Percentiles rank a stretch among this genome's conserved stretches.
These are phyloP conservation scores for Penstemon eatonii DNA, from an alignment of 257 asterid species.

Conservation along the genomic window DNA sequence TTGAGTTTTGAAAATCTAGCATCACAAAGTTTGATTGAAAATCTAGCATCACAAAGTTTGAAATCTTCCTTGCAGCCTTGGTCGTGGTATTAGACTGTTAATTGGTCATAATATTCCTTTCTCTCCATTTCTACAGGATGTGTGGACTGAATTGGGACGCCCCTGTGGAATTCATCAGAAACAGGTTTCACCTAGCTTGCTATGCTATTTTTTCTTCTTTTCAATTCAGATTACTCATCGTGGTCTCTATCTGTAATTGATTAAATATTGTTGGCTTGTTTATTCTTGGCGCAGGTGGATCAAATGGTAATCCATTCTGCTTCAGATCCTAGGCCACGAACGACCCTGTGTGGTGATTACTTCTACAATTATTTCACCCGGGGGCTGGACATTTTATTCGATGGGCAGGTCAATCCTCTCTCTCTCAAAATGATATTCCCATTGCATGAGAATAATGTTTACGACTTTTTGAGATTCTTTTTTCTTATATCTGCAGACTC, in stretches of 20 bases:
- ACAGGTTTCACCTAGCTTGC: slow-evolving; percentile 44
- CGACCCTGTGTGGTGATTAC: slow-evolving; percentile 78
- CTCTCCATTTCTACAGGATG: slow-evolving; percentile 50
- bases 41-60: neutral
- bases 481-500: slow-evolving; percentile 52
- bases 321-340: slow-evolving; percentile 71
- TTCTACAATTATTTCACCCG: slow-evolving; percentile 77
- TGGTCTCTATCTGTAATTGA: neutral
- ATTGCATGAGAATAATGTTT: slow-evolving; percentile 12
- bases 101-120: slow-evolving; percentile 12
- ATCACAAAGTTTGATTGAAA: neutral
- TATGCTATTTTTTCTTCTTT: neutral
- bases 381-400: slow-evolving; percentile 76
- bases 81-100: neutral
- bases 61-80: slow-evolving; percentile 6
- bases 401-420: slow-evolving; percentile 58
- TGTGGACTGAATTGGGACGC: slow-evolving; percentile 88
- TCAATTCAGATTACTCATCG: neutral
- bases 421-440: neutral
- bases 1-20: neutral
- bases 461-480: slow-evolving; percentile 19
- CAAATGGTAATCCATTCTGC: slow-evolving; percentile 90
- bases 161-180: slow-evolving; percentile 89
- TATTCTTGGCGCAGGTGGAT: slow-evolving; percentile 54
- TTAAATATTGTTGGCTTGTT: slow-evolving; percentile 8